Evolutionary conservation across 2,329 filamentous ascomycete species (phyloP), one percentile per base, ranked within the genome.

Genomic region (Nemania sp.): DNA sequence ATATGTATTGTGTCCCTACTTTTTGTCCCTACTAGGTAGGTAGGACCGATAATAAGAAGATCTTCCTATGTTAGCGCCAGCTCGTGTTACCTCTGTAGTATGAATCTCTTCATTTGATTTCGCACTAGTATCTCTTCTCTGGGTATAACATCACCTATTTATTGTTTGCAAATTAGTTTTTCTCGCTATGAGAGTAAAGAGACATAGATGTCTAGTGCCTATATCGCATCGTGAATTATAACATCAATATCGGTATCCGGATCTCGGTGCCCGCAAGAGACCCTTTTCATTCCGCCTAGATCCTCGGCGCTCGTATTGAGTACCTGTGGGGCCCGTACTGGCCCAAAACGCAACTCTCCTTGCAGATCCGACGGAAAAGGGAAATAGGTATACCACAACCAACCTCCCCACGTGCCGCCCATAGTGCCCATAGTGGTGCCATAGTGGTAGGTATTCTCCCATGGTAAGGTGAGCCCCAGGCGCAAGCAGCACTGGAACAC

Each of bases 401-500:
- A 51, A 51, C 47, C 47, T 45, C 47, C 47, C 5, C 41, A 45
- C 15, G n/a, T n/a, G n/a, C n/a, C n/a, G n/a, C n/a, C n/a, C n/a
- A n/a, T n/a, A n/a, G n/a, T n/a, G n/a, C n/a, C n/a, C n/a, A n/a
- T n/a, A n/a, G n/a, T n/a, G n/a, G n/a, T n/a, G n/a, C n/a, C n/a
- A n/a, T n/a, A 45, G 35, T 41, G 3, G 8, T 13, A 10, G 3
- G 7, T n/a, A n/a, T n/a, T n/a, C n/a, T n/a, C n/a, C n/a, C n/a
- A 11, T 18, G 41, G 11, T 18, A 13, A n/a, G 4, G 49, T 43
- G 56, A 61, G 43, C 47, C 47, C 55, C 32, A 66, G 54, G 11
- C 58, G 32, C 38, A 29, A 58, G 64, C 47, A 32, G 66, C 64
- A 67, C 64, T 69, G 66, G 53, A 60, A 63, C 49, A 24, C 15